Evolutionary conservation across 306 rosid species (phyloP).

Genomic region (Crotalaria pallida): DNA sequence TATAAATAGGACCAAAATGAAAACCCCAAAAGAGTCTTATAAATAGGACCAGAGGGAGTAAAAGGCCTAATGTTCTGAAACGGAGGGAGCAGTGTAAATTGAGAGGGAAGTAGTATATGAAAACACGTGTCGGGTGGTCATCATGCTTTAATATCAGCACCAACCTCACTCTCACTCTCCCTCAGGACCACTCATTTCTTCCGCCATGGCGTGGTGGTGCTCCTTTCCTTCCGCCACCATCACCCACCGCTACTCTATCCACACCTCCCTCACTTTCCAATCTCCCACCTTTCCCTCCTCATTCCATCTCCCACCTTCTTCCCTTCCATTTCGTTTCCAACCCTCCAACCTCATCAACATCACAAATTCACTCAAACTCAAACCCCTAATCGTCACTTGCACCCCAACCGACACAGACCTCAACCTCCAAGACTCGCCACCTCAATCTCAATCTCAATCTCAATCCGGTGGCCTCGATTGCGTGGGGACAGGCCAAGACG

Average conservation of each 20-base stretch:
- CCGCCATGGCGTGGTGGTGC: conserved; percentile 29
- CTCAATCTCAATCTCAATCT: conserved; percentile 50
- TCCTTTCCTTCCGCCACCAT: conserved; percentile 10
- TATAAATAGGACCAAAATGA: too few relatives aligned
- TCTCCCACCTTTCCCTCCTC: conserved; percentile 9
- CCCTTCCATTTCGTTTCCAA: conserved; percentile 22
- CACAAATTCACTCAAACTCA: not conserved
- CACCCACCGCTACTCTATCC: not conserved
- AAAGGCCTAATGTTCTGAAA: too few relatives aligned
- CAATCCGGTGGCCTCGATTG: too few relatives aligned
- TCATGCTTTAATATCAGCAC: too few relatives aligned
- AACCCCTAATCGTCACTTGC: conserved; percentile 12
- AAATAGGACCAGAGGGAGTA: too few relatives aligned
- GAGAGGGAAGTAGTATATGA: too few relatives aligned
- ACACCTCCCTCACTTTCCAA: not conserved
- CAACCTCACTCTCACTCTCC: not conserved
- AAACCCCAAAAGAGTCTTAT: too few relatives aligned
- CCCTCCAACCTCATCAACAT: not conserved
- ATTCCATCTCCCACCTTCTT: not conserved
- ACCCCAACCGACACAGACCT: conserved; percentile 20
- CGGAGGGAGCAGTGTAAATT: too few relatives aligned
- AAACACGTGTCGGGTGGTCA: too few relatives aligned
- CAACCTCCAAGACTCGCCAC: conserved; percentile 23
- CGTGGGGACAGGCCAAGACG: conserved; percentile 77
- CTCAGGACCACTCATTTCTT: not conserved